Percentiles rank a stretch among this genome's conserved stretches.
These are phyloP conservation scores for Talaromyces islandicus DNA, from an alignment of 2,329 filamentous ascomycete species.

Conservation along the genomic window DNA sequence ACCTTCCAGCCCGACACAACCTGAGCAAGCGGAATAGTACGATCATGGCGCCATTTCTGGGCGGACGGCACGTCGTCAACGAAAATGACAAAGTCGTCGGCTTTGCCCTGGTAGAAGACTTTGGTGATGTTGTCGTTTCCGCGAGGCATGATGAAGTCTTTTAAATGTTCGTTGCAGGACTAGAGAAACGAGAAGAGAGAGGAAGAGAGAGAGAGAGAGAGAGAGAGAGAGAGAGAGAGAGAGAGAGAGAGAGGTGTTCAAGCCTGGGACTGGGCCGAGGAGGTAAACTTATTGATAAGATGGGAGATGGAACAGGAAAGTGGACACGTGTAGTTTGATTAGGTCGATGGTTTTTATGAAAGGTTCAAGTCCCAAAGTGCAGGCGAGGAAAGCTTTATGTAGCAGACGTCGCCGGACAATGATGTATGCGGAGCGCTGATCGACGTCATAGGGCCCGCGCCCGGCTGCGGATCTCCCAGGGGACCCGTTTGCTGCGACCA, in stretches of 20 bases:
- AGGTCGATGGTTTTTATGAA: not conserved
- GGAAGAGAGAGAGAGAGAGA: too few relatives aligned
- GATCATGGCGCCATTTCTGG: constrained; percentile 76
- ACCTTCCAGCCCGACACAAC: constrained; percentile 86
- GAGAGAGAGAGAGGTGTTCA: not conserved
- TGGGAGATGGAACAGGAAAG: not conserved
- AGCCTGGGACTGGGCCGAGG: not conserved
- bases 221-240: too few relatives aligned
- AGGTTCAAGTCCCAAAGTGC: not conserved
- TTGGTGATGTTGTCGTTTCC: constrained; percentile 67
- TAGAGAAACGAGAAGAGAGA: too few relatives aligned
- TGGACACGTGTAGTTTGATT: not conserved
- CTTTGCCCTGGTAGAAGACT: constrained; percentile 76
- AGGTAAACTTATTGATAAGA: not conserved
- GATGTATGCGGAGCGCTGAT: constrained; percentile 9
- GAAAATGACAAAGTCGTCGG: constrained; percentile 65
- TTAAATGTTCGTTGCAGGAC: too few relatives aligned
- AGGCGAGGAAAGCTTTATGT: not conserved
- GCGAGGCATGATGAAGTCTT: constrained; percentile 53
- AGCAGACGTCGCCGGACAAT: constrained; percentile 2
- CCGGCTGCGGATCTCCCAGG: constrained; percentile 9
- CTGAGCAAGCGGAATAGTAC: constrained; percentile 70
- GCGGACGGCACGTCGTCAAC: constrained; percentile 44
- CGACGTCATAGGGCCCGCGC: constrained; percentile 13
- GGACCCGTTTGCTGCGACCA: constrained; percentile 1